These are phyloP conservation scores for Aureobasidium subglaciale DNA, from an alignment of 2,329 filamentous ascomycete species.

Conservation along the genomic window DNA sequence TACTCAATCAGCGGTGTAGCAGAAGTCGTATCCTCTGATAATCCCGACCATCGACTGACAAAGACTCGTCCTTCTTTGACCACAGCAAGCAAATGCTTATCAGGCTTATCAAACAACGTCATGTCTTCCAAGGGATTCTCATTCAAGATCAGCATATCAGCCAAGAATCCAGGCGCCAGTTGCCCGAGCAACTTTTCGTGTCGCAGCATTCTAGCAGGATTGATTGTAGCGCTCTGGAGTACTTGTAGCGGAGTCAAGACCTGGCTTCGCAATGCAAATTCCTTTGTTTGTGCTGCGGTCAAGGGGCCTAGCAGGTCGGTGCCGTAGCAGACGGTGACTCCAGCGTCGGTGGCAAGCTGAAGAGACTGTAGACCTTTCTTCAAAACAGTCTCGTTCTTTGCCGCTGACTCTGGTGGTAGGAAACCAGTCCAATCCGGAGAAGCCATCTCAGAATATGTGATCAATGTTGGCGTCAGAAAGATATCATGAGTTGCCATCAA, in stretches of 20 bases:
- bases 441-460: slow-evolving; percentile 46
- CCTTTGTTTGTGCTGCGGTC: slow-evolving; percentile 41
- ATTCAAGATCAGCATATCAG: slow-evolving; percentile 48
- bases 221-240: slow-evolving; percentile 47
- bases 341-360: slow-evolving; percentile 44
- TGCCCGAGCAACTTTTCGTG: slow-evolving; percentile 44
- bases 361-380: slow-evolving; percentile 41
- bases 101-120: slow-evolving; percentile 41
- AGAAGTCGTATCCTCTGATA: slow-evolving; percentile 12
- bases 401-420: slow-evolving; percentile 37
- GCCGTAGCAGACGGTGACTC: slow-evolving; percentile 51
- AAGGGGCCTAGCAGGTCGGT: slow-evolving; percentile 49
- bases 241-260: slow-evolving; percentile 39
- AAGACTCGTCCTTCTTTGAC: slow-evolving; percentile 49
- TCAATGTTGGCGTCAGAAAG: slow-evolving; percentile 49
- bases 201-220: slow-evolving; percentile 44
- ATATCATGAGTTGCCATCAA: slow-evolving; percentile 45
- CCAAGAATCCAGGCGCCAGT: slow-evolving; percentile 43
- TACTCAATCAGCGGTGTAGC: too few relatives aligned
- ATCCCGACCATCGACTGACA: slow-evolving; percentile 28
- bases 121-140: slow-evolving; percentile 51
- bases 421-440: slow-evolving; percentile 34
- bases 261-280: slow-evolving; percentile 41
- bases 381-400: slow-evolving; percentile 48
- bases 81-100: slow-evolving; percentile 44